Base-by-base conservation (phyloP, 1,284 basidiomycete species). In the Coniophora puteana region DNA sequence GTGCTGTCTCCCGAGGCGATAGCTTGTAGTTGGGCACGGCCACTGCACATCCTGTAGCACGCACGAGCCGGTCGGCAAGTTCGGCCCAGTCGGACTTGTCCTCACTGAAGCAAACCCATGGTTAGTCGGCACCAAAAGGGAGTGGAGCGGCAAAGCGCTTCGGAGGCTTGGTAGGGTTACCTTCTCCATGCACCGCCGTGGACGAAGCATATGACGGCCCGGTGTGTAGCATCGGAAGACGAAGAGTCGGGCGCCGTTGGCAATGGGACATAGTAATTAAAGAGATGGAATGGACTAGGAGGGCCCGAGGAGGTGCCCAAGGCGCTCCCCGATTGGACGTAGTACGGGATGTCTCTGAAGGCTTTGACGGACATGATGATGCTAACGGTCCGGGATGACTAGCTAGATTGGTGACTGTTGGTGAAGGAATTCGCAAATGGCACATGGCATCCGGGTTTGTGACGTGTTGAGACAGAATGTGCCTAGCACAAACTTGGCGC, bases 121-220 rank as follows among this genome's bases (percentile, higher is more conserved):
- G n/a, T n/a, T n/a, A 44, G 35, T 23, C 38, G n/a, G n/a, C n/a
- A n/a, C n/a, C n/a, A n/a, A n/a, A n/a, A n/a, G n/a, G n/a, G n/a
- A n/a, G n/a, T n/a, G 35, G 35, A 28, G 39, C 27, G 8, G 20
- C 23, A 31, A 11, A 21, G 27, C 45, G 29, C 16, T 17, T 24
- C 12, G 40, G 32, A 36, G 12, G 8, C 20, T 8, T 18, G 24
- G 27, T 25, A 42, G 30, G 26, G 81, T 69, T 54, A 86, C 85
- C 76, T 61, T 52, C 78, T 67, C 87, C 87, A 90, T 25, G 87
- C 88, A 28, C 87, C 87, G 25, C 88, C 88, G 52, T 89, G 87
- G 13, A 89, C 65, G 51, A 85, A 87, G 46, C 75, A 74, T 41
- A 82, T 51, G 44, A 79, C 56, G n/a, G n/a, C n/a, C n/a, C n/a